A percentile compares a stretch with the other conserved stretches of the same genome.
phyloP scores from a whole-genome alignment of 116 monocot genomes.

The Posidonia oceanica region DNA sequence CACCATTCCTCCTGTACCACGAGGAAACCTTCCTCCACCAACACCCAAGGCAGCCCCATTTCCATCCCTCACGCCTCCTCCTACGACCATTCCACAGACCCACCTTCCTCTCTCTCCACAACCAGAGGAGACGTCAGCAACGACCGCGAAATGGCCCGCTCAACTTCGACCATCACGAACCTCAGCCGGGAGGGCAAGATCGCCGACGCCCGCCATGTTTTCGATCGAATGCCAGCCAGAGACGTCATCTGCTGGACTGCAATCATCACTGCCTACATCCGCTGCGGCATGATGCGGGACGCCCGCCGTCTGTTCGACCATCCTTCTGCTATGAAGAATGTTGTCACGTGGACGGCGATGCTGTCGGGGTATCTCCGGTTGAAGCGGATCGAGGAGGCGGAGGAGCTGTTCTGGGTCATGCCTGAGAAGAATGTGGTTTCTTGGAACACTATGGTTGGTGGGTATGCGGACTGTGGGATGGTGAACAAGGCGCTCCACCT shows the following conservation, averaged over 20 bases:
- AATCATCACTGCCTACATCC: constrained; percentile 41
- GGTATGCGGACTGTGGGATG: constrained; percentile 24
- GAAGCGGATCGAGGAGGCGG: constrained; percentile 27
- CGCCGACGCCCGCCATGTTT: constrained; percentile 25
- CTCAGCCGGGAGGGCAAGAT: constrained; percentile 31
- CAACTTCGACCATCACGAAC: constrained; percentile 33
- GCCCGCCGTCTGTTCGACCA: constrained; percentile 53
- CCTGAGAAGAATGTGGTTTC: constrained; percentile 62
- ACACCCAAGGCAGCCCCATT: neutral
- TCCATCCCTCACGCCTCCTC: neutral
- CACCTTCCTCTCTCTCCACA: neutral
- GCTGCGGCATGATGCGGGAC: constrained; percentile 31
- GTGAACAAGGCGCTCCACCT: constrained; percentile 29
- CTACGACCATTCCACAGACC: neutral
- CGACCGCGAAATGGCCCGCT: neutral
- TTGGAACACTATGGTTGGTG: constrained; percentile 65
- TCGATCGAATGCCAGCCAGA: constrained; percentile 19
- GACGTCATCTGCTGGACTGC: constrained; percentile 60
- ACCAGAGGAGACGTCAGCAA: constrained; percentile 6
- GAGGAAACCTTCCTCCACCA: too few species aligned
- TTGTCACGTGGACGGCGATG: constrained; percentile 74
- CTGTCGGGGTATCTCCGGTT: constrained; percentile 40
- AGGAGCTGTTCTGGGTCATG: constrained; percentile 34
- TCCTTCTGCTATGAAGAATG: constrained; percentile 31
- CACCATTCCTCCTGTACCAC: too few species aligned